Evolutionary conservation across 2,329 filamentous ascomycete species (phyloP), one percentile per base, ranked within the genome.

Genomic region (Pyrenophora seminiperda): DNA sequence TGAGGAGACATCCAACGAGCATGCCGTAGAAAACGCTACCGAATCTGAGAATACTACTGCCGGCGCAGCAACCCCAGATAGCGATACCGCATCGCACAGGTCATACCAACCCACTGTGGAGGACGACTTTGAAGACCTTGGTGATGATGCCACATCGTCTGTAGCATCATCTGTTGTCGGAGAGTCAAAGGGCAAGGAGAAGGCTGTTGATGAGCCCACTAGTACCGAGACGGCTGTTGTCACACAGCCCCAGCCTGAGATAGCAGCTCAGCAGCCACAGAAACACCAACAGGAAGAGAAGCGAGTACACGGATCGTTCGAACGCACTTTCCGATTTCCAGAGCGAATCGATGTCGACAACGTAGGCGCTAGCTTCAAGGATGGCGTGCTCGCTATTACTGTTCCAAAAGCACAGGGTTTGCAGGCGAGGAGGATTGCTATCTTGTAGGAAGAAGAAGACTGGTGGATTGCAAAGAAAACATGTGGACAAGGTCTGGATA

Each of bases 301-400:
- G 75, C 84, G 85, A 61, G 81, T 79, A 53, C 75, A 86, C 50
- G 87, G 87, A 68, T 80, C 85, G 59, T 90, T 90, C 75, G 79
- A 82, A 40, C 82, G 87, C 56, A 83, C 79, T 51, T 90, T 90
- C 76, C 82, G 77, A 70, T 90, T 90, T 77, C 84, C 86, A 0
- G 73, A 74, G 43, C 81, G 80, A 20, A 80, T 90, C 53, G 83
- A 88, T 65, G 80, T 83, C 62, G 82, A 85, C 13, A 73, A 65
- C 3, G 86, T 90, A 47, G 77, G 73, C 36, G 87, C 87, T 41
- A 78, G 68, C 45, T 81, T 90, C 61, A 81, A 83, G 72, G 81
- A 89, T 53, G 87, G 87, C 20, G 78, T 89, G 56, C 76, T 90
- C 58, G 82, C 71, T 59, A 78, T 90, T 51, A 66, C 77, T 19